Evolutionary conservation across 108 stramenopile species (phyloP).

Genomic region (Cyclotella cryptica): DNA sequence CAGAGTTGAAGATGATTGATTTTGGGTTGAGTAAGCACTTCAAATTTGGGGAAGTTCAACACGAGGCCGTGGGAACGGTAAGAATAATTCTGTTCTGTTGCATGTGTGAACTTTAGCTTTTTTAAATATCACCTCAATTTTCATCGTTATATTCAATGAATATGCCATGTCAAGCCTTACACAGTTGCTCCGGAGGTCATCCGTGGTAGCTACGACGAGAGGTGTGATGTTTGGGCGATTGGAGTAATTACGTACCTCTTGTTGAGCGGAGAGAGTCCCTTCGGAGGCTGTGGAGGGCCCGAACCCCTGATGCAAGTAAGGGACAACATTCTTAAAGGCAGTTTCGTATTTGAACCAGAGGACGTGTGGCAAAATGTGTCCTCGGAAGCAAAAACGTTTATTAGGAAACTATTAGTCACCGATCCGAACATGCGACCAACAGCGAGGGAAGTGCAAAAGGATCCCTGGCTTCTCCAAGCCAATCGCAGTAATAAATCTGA

Average conservation of each 20-base stretch:
- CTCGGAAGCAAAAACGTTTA: conserved; percentile 71
- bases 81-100: background rate
- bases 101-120: background rate
- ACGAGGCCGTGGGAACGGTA: conserved; percentile 82
- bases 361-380: conserved; percentile 83
- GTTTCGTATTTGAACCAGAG: conserved; percentile 68
- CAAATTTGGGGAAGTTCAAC: conserved; percentile 67
- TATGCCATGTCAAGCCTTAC: conserved; percentile 53
- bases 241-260: conserved; percentile 90
- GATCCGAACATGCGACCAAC: conserved; percentile 74
- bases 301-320: conserved; percentile 60
- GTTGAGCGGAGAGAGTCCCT: conserved; percentile 86
- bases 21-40: conserved; percentile 93
- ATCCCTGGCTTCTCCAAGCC: conserved; percentile 70
- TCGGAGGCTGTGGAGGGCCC: conserved; percentile 86
- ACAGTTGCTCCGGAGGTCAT: conserved; percentile 93
- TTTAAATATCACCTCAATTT: no score
- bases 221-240: conserved; percentile 80
- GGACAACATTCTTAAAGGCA: conserved; percentile 61
- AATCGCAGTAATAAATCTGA: conserved; percentile 31
- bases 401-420: conserved; percentile 63
- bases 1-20: conserved; percentile 86
- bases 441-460: conserved; percentile 68
- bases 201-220: conserved; percentile 78
- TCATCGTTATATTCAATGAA: no score